Base-by-base conservation (phyloP, 202 grass and related monocot species). In the Dendrocalamus latiflorus region DNA sequence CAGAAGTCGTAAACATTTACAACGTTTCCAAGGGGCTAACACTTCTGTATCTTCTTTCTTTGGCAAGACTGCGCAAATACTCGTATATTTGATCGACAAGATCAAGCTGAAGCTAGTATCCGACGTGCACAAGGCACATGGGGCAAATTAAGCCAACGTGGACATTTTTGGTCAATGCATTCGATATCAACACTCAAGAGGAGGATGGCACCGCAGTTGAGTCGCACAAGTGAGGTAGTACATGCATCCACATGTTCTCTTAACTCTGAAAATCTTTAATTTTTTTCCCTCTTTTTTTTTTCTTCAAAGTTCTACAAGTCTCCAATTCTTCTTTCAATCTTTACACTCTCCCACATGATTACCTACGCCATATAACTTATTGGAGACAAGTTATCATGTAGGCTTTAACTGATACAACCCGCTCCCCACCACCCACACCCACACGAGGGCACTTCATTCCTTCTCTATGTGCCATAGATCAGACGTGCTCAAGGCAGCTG, bases 351-450 rank as follows among this genome's bases (percentile, higher is more conserved):
- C 68, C 79, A 70, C 43, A 86, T 63, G 47, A 74, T 84, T 63
- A 70, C 79, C 79, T 90, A 86, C 74, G 80, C 10, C 80, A 80
- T 20, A 56, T 20, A 47, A n/a, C n/a, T n/a, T n/a, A n/a, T n/a
- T 79, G 80, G 84, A 80, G 88, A 74, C 79, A 9, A 9, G 69
- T 68, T 60, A 80, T 12, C 73, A 72, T 44, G 24, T 47, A 56
- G 17, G 36, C 22, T 70, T 70, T 56, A 81, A 85, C 76, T 63
- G 22, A 44, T 90, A 90, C 88, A 86, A 78, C 43, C 71, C n/a
- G n/a, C n/a, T n/a, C n/a, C n/a, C n/a, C n/a, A n/a, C n/a, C n/a
- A n/a, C n/a, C n/a, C n/a, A n/a, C n/a, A n/a, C 70, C 61, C 17
- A 60, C 59, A 77, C 21, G 43, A 83, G 88, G 79, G 85, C 65